These are phyloP conservation scores for Leccinellum albellum DNA, from an alignment of 768 basidiomycete species.

Conservation along the genomic window DNA sequence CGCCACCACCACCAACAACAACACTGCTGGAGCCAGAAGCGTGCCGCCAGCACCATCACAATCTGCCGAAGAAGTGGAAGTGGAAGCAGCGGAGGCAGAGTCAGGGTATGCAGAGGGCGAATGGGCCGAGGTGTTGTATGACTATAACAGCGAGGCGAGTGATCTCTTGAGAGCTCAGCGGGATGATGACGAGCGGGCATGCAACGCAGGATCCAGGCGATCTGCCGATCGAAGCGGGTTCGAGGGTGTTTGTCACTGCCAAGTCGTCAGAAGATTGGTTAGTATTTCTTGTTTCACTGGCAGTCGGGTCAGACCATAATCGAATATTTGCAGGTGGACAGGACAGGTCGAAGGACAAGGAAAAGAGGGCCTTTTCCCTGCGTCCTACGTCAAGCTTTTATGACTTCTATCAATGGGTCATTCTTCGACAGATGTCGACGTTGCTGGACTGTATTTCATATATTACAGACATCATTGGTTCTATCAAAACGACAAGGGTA, in stretches of 20 bases:
- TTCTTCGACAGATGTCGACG: background rate
- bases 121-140: constrained; percentile 78
- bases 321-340: constrained; percentile 52
- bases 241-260: constrained; percentile 61
- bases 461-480: constrained; percentile 12
- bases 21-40: background rate
- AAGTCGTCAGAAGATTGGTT: constrained; percentile 76
- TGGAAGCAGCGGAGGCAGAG: background rate
- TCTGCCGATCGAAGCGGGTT: constrained; percentile 52
- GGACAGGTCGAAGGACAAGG: constrained; percentile 59
- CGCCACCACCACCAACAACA: background rate
- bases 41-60: background rate
- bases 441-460: constrained; percentile 1
- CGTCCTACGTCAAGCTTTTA: constrained; percentile 62
- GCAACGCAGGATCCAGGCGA: constrained; percentile 62
- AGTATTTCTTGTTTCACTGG: constrained; percentile 15
- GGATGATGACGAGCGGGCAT: background rate
- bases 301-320: background rate
- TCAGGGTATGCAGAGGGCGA: constrained; percentile 43
- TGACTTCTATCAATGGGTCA: constrained; percentile 25
- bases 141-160: constrained; percentile 60
- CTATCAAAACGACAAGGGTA: constrained; percentile 25
- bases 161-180: no score
- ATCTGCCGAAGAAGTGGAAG: constrained; percentile 29
- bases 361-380: constrained; percentile 59